Evolutionary conservation across 805 yeast species (phyloP), one percentile per base, ranked within the genome.

Genomic region (Priceomyces melissophilus): DNA sequence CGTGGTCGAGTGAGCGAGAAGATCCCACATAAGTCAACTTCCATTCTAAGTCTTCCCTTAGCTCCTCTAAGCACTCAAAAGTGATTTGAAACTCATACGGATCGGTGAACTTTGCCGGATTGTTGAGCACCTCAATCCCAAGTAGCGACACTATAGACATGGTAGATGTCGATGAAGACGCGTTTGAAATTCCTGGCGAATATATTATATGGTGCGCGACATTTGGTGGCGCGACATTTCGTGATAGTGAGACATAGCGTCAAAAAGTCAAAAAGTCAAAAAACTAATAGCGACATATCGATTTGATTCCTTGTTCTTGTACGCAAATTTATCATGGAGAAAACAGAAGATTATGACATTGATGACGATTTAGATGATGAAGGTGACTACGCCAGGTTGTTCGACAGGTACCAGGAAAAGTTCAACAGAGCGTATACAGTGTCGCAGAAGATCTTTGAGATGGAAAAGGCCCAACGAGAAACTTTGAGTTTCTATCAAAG

Each of bases 21-120:
- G 96, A 87, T 1, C 99, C 99, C 31, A 93, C 99, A 53, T 93
- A 93, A 1, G 96, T 91, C 43, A 93, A 71, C 61, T 93, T 93
- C 99, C 99, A 93, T 62, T 93, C 99, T 43, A 93, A 72, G 61
- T 93, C 99, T 55, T 85, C 89, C 54, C 80, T 87, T 50, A 93
- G 70, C 1, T 96, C 89, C 62, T 93, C 99, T 35, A 91, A 69
- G 63, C 99, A 93, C 64, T 93, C 99, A 57, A 93, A 93, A 0
- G 99, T 93, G 63, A 93, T 93, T 62, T 93, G 98, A 59, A 93
- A 90, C 60, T 93, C 95, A 53, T 93, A 93, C 2, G 97, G 87
- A 55, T 87, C 97, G 3, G 87, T 74, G 70, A 93, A 93, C 49
- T 84, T 80, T 4, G 98, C 97, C 3, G 99, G 99, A 55, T 93